phyloP scores from a whole-genome alignment of 2,329 filamentous ascomycete genomes.

The Periconia digitata region DNA sequence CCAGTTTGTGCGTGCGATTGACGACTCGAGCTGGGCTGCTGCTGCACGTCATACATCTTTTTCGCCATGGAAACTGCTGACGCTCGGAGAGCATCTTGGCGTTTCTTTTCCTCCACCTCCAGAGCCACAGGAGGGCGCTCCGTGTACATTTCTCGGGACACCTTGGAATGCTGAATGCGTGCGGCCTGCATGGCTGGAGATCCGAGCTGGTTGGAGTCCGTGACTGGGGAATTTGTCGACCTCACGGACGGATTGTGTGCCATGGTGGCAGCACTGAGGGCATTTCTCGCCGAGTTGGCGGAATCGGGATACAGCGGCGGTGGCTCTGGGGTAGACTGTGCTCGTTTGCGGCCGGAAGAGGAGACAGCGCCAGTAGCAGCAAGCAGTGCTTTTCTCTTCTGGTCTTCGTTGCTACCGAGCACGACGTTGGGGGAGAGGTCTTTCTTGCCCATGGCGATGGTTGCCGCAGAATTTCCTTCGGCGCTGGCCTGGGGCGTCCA shows the following conservation, averaged over 20 bases:
- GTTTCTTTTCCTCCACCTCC: conserved; percentile 73
- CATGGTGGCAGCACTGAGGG: conserved; percentile 70
- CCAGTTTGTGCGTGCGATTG: conserved; percentile 41
- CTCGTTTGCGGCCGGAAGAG: conserved; percentile 56
- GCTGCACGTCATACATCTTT: conserved; percentile 76
- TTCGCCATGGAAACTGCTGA: conserved; percentile 89
- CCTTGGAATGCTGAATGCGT: conserved; percentile 65
- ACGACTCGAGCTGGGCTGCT: conserved; percentile 56
- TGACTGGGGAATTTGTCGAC: conserved; percentile 16
- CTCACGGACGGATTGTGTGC: conserved; percentile 56
- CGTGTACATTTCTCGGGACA: conserved; percentile 75
- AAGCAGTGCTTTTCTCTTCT: conserved; percentile 66
- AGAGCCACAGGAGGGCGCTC: conserved; percentile 70
- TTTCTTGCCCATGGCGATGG: conserved; percentile 63
- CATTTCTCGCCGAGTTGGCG: conserved; percentile 64
- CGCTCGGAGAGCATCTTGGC: conserved; percentile 72
- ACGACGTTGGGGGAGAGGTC: conserved; percentile 49
- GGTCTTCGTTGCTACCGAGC: conserved; percentile 52
- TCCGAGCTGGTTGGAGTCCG: conserved; percentile 45
- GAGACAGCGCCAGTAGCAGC: conserved; percentile 79
- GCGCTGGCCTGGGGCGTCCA: conserved; percentile 54
- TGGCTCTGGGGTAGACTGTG: conserved; percentile 60
- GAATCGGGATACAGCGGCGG: conserved; percentile 57
- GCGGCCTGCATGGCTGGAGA: conserved; percentile 62
- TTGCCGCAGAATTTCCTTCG: conserved; percentile 69